Evolutionary conservation across 441 rosid species (phyloP), one percentile per base, ranked within the genome.

Genomic region (Populus trichocarpa): DNA sequence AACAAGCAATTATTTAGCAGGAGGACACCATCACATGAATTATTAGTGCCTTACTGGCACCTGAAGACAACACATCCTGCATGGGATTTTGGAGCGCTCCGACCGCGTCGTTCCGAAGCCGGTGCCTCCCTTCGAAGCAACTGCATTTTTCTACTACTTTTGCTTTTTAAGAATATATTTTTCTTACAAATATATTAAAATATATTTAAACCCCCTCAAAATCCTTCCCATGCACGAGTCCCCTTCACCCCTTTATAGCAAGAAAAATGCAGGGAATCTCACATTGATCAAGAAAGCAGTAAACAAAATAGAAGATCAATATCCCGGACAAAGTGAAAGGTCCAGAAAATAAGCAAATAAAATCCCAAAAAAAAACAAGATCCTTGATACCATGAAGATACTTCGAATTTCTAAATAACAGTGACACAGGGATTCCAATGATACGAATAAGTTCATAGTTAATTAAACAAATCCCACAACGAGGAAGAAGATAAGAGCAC

Each of bases 401-500:
- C 59, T 50, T 14, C 8, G 7, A 50, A 50, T 50, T 16, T 50
- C 59, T 50, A 50, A 16, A 33, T 32, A 8, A 9, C 7, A 69
- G 22, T 5, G 57, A 46, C 25, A 26, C 2, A 28, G 30, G 12
- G n/a, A 50, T 5, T 42, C 74, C 65, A 36, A 26, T 8, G 12
- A 42, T 59, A 73, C 30, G 75, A 30, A 32, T 30, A 50, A 16
- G 59, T 5, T 50, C 8, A 50, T 28, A 28, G 30, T 35, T 59
- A n/a, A 72, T 53, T 53, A 73, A 73, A 73, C 22, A 73, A 26
- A 38, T 2, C 36, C 30, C 30, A 67, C 28, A 1, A 64, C 3
- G 23, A 26, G 36, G 9, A 65, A 40, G 63, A 42, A 12, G 42
- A 42, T 75, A 22, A 75, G 28, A 76, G 68, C 73, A 76, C n/a